Base-by-base conservation (phyloP, 768 basidiomycete species). In the Suillus hirtellus region DNA sequence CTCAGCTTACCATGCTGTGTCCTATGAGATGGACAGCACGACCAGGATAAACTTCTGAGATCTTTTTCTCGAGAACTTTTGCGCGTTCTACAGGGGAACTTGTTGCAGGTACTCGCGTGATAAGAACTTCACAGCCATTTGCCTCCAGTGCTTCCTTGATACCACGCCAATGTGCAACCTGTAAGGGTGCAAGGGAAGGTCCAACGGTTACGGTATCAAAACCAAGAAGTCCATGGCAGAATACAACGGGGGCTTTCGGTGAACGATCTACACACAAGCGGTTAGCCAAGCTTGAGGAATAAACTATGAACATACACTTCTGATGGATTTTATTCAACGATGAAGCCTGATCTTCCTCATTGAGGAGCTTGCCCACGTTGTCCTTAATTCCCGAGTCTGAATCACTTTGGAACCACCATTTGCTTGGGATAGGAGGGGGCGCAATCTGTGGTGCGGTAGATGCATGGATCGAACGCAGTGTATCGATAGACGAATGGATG, bases 151-250 rank as follows among this genome's bases (percentile, higher is more conserved):
- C 95, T 72, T 98, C 93, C 70, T 91, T 89, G 66, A 99, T 96
- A 8, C 97, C 97, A 43, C 96, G 85, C 97, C 97, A 99, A 74
- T 99, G 95, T 2, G 90, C 83, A 47, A 99, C 93, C 70, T 95
- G 88, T 19, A 98, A 69, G 4, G 93, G 88, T 14, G 89, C 87
- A 62, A 89, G 91, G 52, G 89, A 78, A 2, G 84, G 87, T 1
- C 91, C 90, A 27, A 94, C 89, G 3, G 86, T 90, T 67, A 95
- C 85, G 0, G 87, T 89, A 72, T 96, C 93, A 66, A 95, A 96
- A 1, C 94, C 93, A 9, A 98, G 82, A 1, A 97, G 83, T 10
- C 96, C 96, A 72, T 99, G 96, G 68, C 96, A 99, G 76, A 99
- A 98, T 1, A 99, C 90, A 52, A 98, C 77, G 0, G 96, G 96